Evolutionary conservation across 2,329 filamentous ascomycete genomes (phyloP).

Genomic region (Zasmidium cellare): DNA sequence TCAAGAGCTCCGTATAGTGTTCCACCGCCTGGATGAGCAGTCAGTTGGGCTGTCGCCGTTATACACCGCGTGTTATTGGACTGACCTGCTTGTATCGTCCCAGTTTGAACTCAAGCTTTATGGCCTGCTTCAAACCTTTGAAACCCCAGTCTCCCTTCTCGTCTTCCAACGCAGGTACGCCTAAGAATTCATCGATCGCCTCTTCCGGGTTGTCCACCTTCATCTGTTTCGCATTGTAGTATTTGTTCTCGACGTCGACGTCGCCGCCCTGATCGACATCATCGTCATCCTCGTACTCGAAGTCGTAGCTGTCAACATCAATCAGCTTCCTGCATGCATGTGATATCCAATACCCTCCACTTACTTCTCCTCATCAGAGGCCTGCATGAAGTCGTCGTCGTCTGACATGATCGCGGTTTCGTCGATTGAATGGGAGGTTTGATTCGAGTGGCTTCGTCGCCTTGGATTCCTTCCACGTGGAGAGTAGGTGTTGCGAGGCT

Average conservation of each 20-base stretch:
- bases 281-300: slow-evolving; percentile 94
- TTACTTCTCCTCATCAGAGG: slow-evolving; percentile 83
- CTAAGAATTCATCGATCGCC: slow-evolving; percentile 90
- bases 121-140: slow-evolving; percentile 96
- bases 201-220: slow-evolving; percentile 84
- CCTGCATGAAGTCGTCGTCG: slow-evolving; percentile 91
- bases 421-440: neutral
- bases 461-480: neutral
- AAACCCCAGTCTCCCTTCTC: slow-evolving; percentile 99
- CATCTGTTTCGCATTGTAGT: slow-evolving; percentile 98
- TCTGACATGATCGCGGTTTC: slow-evolving; percentile 64
- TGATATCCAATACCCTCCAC: slow-evolving; percentile 30
- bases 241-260: slow-evolving; percentile 98
- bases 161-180: slow-evolving; percentile 76
- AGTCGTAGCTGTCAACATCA: slow-evolving; percentile 69
- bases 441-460: slow-evolving; percentile 8
- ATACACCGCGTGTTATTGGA: neutral
- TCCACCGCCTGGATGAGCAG: slow-evolving; percentile 67
- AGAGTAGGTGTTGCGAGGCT: neutral
- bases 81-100: slow-evolving; percentile 78
- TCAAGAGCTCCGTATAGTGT: slow-evolving; percentile 92
- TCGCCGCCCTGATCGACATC: slow-evolving; percentile 86
- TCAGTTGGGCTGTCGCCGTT: slow-evolving; percentile 21
- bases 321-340: slow-evolving; percentile 17
- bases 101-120: slow-evolving; percentile 95